Percentiles rank a stretch among this genome's conserved stretches.
These are phyloP conservation scores for Trichoderma citrinoviride DNA, from an alignment of 2,329 filamentous ascomycete species.

Conservation along the genomic window DNA sequence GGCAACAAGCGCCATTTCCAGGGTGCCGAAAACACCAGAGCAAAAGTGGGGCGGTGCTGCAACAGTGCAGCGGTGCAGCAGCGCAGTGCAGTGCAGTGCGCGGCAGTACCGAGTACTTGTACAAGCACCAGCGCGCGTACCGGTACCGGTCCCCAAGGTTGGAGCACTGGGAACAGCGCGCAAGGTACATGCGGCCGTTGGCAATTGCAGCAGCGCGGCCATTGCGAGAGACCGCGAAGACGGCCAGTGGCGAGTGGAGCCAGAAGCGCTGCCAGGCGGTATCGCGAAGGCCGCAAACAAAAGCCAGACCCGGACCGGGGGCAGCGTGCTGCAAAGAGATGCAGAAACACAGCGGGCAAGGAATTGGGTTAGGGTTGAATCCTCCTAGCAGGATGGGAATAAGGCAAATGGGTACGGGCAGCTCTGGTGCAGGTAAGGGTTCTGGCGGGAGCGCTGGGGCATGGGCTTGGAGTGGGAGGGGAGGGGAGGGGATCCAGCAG, in stretches of 20 bases:
- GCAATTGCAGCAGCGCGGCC: background rate
- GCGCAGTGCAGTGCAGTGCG: conserved; percentile 1
- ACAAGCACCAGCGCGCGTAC: background rate
- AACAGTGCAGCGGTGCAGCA: background rate
- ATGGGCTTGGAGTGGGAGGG: conserved; percentile 6
- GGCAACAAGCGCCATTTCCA: conserved; percentile 13
- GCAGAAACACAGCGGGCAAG: background rate
- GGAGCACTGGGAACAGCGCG: conserved; percentile 18
- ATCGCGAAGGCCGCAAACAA: conserved; percentile 29
- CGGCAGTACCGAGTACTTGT: background rate
- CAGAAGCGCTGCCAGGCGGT: conserved; percentile 15
- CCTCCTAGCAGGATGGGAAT: conserved; percentile 7
- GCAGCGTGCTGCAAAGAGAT: background rate
- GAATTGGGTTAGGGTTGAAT: background rate
- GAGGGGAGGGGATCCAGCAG: conserved; percentile 8
- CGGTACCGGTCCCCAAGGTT: background rate
- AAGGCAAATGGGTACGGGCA: conserved; percentile 6
- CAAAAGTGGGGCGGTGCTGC: conserved; percentile 26
- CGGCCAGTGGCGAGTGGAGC: conserved; percentile 28
- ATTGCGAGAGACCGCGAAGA: background rate
- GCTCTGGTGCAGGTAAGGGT: conserved; percentile 7
- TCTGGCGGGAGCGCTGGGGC: conserved; percentile 15
- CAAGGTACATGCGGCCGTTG: conserved; percentile 14
- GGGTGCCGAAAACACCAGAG: conserved; percentile 9
- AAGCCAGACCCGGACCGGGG: background rate